phyloP scores from a whole-genome alignment of 2,329 filamentous ascomycete genomes.

The Pezicula neosporulosa region DNA sequence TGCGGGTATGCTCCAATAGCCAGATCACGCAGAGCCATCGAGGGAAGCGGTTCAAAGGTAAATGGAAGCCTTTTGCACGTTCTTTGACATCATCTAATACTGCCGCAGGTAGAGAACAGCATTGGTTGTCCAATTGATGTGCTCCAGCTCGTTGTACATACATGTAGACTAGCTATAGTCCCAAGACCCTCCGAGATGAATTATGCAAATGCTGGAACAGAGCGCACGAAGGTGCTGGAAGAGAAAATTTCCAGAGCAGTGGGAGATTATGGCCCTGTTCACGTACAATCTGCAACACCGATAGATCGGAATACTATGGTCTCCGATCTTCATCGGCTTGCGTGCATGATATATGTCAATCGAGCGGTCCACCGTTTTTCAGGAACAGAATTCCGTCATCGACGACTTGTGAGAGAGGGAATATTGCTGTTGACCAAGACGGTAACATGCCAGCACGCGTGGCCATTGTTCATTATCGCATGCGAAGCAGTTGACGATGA shows the following conservation, averaged over 20 bases:
- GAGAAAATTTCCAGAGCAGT: neutral
- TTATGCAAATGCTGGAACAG: neutral
- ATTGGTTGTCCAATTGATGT: constrained; percentile 2
- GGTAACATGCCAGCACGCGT: neutral
- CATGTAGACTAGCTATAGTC: neutral
- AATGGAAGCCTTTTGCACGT: neutral
- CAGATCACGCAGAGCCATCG: neutral
- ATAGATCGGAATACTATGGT: neutral
- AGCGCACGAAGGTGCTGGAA: neutral
- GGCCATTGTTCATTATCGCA: constrained; percentile 2
- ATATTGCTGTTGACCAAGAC: neutral
- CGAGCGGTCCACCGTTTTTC: neutral
- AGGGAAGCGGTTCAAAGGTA: neutral
- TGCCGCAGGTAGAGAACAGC: neutral
- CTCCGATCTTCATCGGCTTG: neutral
- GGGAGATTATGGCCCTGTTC: neutral
- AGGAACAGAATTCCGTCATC: neutral
- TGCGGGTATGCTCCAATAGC: neutral
- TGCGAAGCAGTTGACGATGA: constrained; percentile 1
- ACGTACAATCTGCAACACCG: neutral
- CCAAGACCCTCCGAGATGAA: neutral
- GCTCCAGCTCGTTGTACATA: neutral
- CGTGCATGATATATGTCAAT: neutral
- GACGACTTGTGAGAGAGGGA: neutral
- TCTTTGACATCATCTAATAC: neutral